Base-by-base conservation (phyloP, 140 eudicot species). In the Erigeron philadelphicus region DNA sequence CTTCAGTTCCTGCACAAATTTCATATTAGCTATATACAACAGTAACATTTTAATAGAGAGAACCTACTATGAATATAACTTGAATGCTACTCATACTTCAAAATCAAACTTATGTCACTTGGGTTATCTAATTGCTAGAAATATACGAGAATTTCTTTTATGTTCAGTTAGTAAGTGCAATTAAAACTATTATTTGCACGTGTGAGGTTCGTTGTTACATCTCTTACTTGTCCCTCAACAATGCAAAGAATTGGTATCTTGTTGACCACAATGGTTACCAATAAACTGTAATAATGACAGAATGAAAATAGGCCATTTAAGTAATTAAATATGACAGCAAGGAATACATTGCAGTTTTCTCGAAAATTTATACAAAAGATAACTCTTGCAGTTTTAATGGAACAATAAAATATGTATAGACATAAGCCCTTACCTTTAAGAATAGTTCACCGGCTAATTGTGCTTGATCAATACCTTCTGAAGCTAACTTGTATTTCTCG, bases 391-490 rank as follows among this genome's bases (percentile, higher is more conserved):
- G 35, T 56, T 23, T 50, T 40, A 4, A 73, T 19, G 38, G 64
- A 50, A 38, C 13, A 17, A 59, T 9, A 12, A 56, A 25, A 43
- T 48, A 31, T 1, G 38, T 12, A 42, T 17, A 19, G 70, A 11
- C 7, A 55, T 35, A 7, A 75, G 16, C 7, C 48, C 48, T 71
- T 31, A 82, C 96, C 95, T 86, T 86, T 11, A 72, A 78, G 76
- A 88, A 92, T 42, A 71, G 46, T 48, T 92, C 87, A 47, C 98
- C 96, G 40, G 96, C 96, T 67, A 79, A 48, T 46, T 76, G 85
- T 58, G 98, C 98, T 82, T 92, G 98, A 52, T 80, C 64, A 68
- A 88, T 81, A 55, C 98, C 98, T 64, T 88, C 90, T 13, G 89
- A 66, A 79, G 93, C 95, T 66, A 92, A 80, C 70, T 88, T 83